Conservation (phyloP, 2,329 filamentous ascomycete species). For the Sclerotinia subarctica region DNA sequence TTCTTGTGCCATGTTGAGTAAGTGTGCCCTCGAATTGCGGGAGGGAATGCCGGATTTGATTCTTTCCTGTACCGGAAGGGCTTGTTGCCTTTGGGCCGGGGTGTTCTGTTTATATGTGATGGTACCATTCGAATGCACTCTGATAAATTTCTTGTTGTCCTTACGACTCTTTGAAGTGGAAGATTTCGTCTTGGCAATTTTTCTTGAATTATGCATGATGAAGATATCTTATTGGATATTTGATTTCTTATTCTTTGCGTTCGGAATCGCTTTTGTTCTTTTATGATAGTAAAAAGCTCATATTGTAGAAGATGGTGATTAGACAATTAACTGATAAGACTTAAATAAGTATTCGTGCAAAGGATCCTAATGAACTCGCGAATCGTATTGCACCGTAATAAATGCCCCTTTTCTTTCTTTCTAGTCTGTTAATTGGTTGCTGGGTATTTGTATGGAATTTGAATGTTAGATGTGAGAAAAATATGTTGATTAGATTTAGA, state of each 20-base stretch:
- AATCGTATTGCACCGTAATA: neutral
- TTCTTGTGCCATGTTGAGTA: neutral
- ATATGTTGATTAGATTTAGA: neutral
- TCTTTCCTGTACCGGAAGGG: no score
- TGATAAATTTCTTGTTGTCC: neutral
- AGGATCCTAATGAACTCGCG: no score
- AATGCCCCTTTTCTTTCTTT: no score
- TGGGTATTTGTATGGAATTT: neutral
- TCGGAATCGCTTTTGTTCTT: neutral
- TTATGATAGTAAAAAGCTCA: accelerated
- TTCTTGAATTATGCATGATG: neutral
- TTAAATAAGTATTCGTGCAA: neutral
- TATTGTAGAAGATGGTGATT: neutral
- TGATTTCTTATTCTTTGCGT: neutral
- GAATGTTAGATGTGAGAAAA: neutral
- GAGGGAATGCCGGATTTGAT: neutral
- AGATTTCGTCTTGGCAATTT: neutral
- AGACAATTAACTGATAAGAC: accelerated
- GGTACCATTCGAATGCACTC: accelerated
- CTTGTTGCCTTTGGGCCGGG: no score
- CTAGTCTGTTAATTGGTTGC: neutral
- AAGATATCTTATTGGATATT: neutral
- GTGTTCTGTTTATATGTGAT: neutral
- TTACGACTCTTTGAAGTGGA: no score
- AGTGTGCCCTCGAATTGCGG: neutral